A percentile compares a stretch with the other conserved stretches of the same genome.
Conservation (phyloP, 768 basidiomycete genomes). For the Nidularia sp. region DNA sequence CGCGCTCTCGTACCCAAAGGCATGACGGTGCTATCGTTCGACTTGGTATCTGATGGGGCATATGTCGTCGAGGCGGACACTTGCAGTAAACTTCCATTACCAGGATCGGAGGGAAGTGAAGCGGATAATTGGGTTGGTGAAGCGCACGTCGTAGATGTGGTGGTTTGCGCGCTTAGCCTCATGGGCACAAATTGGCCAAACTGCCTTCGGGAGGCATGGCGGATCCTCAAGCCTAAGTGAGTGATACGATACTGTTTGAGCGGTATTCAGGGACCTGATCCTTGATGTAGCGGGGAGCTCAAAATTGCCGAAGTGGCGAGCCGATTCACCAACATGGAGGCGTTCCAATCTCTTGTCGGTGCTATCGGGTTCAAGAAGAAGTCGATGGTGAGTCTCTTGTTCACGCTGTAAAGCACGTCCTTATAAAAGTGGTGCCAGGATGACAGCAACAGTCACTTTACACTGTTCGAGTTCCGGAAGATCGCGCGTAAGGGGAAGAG, state of each 20-base stretch:
- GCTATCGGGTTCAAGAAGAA: conserved; percentile 72
- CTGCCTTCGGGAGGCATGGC: conserved; percentile 85
- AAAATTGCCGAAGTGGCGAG: conserved; percentile 90
- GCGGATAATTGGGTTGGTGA: conserved; percentile 39
- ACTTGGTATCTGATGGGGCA: conserved; percentile 68
- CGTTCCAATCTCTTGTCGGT: conserved; percentile 59
- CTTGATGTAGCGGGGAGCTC: conserved; percentile 60
- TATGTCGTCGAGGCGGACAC: conserved; percentile 92
- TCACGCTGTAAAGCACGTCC: background rate
- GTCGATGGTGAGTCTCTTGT: conserved; percentile 48
- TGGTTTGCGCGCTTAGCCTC: conserved; percentile 89
- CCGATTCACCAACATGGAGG: conserved; percentile 65
- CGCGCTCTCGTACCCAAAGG: conserved; percentile 67
- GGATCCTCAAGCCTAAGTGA: conserved; percentile 80
- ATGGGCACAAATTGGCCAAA: conserved; percentile 98
- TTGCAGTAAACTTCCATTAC: conserved; percentile 74
- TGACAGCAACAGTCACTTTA: conserved; percentile 80
- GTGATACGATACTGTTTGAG: conserved; percentile 17
- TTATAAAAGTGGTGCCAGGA: conserved; percentile 42
- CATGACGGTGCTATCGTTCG: conserved; percentile 70
- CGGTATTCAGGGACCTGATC: conserved; percentile 2
- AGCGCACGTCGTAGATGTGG: conserved; percentile 85
- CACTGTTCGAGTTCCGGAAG: conserved; percentile 78
- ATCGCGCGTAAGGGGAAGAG: conserved; percentile 37
- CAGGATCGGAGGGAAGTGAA: conserved; percentile 61